Evolutionary conservation across 2,329 filamentous ascomycete species (phyloP), one percentile per base, ranked within the genome.

Genomic region (Pseudocercospora fijiensis): DNA sequence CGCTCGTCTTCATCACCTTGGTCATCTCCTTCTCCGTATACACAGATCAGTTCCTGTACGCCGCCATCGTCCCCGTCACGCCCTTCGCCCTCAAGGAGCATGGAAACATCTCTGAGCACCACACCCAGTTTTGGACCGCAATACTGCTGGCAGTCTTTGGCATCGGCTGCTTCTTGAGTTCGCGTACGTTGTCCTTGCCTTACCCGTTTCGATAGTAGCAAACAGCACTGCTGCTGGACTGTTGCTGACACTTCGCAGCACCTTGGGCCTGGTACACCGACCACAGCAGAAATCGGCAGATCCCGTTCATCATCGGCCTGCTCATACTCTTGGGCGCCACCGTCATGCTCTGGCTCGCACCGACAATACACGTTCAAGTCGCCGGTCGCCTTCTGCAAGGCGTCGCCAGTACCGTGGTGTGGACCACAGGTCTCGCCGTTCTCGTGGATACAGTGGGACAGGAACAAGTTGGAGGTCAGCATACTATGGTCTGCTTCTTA

Each of bases 61-160:
- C 68, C 18, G 58, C 62, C 16, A 67, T 70, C 37, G 57, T 69
- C 2, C 68, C 68, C 4, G 63, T 70, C n/a, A 62, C 60, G n/a
- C 67, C 68, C 4, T 67, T 65, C 49, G 61, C 65, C 20, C 45
- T 70, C 22, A 20, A 59, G 28, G 52, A 65, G 10, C 61, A 52
- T n/a, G 56, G 33, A 30, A 57, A 64, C 33, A 58, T 67, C 5
- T 28, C 53, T 2, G 58, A 62, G 20, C 47, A 60, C 22, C 45
- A 57, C 7, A 83, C 88, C 1, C 88, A 91, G 75, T 81, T 80
- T 69, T 91, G 88, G 87, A 85, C 86, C 1, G 88, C 88, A 0
- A 82, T 90, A 11, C 80, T 91, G 1, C 78, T 92, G 0, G 87
- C 88, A 3, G 83, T 86, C 18, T 91, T 91, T 72, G 88, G 87